phyloP scores from a whole-genome alignment of 2,329 filamentous ascomycete genomes.

The Fusarium penzigii region DNA sequence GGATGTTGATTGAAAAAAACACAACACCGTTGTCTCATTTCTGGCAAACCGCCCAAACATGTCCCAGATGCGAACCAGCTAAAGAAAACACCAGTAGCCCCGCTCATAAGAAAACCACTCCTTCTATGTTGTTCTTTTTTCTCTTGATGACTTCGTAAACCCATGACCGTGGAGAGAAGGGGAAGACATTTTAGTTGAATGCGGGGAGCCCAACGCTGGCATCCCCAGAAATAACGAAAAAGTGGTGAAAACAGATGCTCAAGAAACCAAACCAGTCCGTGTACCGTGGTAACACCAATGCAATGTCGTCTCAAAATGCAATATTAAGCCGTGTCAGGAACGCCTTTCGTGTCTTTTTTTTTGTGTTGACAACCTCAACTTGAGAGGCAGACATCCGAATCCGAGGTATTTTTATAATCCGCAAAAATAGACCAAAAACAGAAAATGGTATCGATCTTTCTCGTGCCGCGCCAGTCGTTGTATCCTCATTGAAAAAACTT shows the following conservation, averaged over 20 bases:
- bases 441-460: conserved; percentile 50
- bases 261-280: conserved; percentile 18
- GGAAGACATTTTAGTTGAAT: conserved; percentile 35
- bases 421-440: conserved; percentile 33
- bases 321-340: conserved; percentile 34
- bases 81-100: conserved; percentile 39
- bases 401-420: conserved; percentile 31
- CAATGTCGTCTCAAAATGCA: conserved; percentile 47
- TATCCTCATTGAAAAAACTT: conserved; percentile 35
- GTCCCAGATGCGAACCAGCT: conserved; percentile 34
- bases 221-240: conserved; percentile 34
- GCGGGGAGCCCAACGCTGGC: conserved; percentile 23
- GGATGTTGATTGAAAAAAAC: conserved; percentile 31
- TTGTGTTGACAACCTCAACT: conserved; percentile 34
- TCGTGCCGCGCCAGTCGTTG: conserved; percentile 39
- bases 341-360: conserved; percentile 41
- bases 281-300: conserved; percentile 45
- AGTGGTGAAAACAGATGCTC: conserved; percentile 24
- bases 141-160: conserved; percentile 49
- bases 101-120: conserved; percentile 34
- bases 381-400: conserved; percentile 33
- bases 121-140: conserved; percentile 49
- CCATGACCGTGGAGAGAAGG: conserved; percentile 34
- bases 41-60: conserved; percentile 34
- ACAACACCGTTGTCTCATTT: conserved; percentile 37